Conservation (phyloP, 768 basidiomycete genomes). For the Termitomyces bulborhizus region DNA sequence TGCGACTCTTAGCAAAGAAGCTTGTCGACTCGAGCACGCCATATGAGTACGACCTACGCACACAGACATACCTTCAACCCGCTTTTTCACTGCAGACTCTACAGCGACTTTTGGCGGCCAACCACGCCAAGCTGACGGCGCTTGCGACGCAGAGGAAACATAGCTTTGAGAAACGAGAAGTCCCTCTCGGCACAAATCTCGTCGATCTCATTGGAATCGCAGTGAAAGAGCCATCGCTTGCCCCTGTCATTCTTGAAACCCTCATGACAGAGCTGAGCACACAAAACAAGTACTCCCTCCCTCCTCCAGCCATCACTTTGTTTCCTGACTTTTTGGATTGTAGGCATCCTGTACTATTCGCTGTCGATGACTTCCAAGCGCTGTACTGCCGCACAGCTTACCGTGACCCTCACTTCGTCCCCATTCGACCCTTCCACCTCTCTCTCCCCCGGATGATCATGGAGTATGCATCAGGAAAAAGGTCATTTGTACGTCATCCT, state of each 20-base stretch:
- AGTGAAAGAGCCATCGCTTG: slow-evolving; percentile 40
- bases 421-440: slow-evolving; percentile 71
- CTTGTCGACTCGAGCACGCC: slow-evolving; percentile 72
- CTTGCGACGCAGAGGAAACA: slow-evolving; percentile 37
- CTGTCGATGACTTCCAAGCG: slow-evolving; percentile 85
- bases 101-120: slow-evolving; percentile 55
- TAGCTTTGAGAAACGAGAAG: slow-evolving; percentile 38
- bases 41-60: slow-evolving; percentile 69
- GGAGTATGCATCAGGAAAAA: slow-evolving; percentile 70
- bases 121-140: slow-evolving; percentile 35
- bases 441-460: slow-evolving; percentile 73
- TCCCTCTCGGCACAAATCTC: slow-evolving; percentile 45
- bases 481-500: slow-evolving; percentile 51
- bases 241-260: slow-evolving; percentile 51
- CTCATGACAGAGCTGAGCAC: slow-evolving; percentile 55
- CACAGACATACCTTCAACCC: slow-evolving; percentile 74
- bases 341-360: slow-evolving; percentile 76
- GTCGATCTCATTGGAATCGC: slow-evolving; percentile 54
- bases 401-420: slow-evolving; percentile 63
- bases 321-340: background rate
- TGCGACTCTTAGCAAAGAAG: slow-evolving; percentile 21
- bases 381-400: slow-evolving; percentile 66
- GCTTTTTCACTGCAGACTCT: slow-evolving; percentile 57
- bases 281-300: slow-evolving; percentile 49
- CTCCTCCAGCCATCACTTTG: background rate